Evolutionary conservation across 805 yeast species (phyloP).

Genomic region (Teunomyces stri): DNA sequence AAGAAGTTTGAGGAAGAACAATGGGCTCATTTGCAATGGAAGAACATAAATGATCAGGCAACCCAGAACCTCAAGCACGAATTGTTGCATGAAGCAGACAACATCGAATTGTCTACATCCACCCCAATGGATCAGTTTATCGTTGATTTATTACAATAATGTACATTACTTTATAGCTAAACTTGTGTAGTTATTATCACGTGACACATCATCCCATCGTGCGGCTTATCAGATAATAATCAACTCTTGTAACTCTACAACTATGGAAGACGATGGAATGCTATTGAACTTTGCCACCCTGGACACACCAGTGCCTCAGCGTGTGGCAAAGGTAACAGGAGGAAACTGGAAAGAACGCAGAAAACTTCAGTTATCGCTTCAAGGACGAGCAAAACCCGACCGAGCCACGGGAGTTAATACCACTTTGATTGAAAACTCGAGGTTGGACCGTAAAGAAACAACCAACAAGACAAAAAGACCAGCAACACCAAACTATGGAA

Average conservation of each 20-base stretch:
- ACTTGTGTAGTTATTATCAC: not conserved
- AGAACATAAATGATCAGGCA: conserved; percentile 14
- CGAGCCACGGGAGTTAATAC: conserved; percentile 31
- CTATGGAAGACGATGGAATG: conserved; percentile 62
- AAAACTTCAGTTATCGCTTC: conserved; percentile 50
- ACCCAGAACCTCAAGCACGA: conserved; percentile 14
- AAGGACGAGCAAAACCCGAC: conserved; percentile 39
- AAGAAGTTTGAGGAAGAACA: conserved; percentile 41
- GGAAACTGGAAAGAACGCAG: conserved; percentile 85
- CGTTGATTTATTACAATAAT: conserved; percentile 7
- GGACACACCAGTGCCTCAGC: conserved; percentile 25
- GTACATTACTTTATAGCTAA: not conserved
- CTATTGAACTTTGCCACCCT: conserved; percentile 63
- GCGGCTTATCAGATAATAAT: not conserved
- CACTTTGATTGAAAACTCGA: conserved; percentile 16
- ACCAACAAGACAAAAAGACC: conserved; percentile 2
- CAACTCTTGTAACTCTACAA: not conserved
- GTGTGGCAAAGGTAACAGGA: conserved; percentile 49
- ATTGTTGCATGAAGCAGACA: conserved; percentile 16
- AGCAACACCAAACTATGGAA: conserved; percentile 7
- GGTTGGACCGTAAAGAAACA: conserved; percentile 8
- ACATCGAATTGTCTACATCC: conserved; percentile 17
- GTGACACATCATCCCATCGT: conserved; percentile 3
- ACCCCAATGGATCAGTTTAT: conserved; percentile 27
- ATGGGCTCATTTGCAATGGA: conserved; percentile 37